Percentiles rank a stretch among this genome's conserved stretches.
Evolutionary conservation across 768 basidiomycete genomes (phyloP).

Genomic region (Phaeotremella fagi): DNA sequence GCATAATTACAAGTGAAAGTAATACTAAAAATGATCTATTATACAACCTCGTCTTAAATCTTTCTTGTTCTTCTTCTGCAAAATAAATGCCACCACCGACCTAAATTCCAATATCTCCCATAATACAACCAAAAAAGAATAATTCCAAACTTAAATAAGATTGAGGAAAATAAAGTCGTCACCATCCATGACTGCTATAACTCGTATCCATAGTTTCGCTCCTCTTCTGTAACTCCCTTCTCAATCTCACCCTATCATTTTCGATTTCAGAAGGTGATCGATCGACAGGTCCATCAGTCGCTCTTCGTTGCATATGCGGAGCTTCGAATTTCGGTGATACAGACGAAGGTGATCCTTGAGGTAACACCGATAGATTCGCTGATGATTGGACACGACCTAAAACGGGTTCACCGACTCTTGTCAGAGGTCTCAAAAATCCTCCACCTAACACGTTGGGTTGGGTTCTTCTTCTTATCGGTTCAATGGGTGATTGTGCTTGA

Average conservation of each 20-base stretch:
- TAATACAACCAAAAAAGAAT: too few relatives aligned
- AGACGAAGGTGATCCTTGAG: background rate
- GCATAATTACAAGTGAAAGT: too few relatives aligned
- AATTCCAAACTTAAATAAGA: too few relatives aligned
- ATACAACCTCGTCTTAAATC: too few relatives aligned
- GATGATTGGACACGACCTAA: constrained; percentile 20
- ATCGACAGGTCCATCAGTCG: constrained; percentile 24
- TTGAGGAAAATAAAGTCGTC: too few relatives aligned
- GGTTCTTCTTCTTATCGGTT: constrained; percentile 3
- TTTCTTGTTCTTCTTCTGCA: too few relatives aligned
- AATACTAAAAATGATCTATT: too few relatives aligned
- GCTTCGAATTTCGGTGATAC: constrained; percentile 12
- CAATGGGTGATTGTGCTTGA: constrained; percentile 1
- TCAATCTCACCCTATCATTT: constrained; percentile 17
- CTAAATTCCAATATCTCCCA: too few relatives aligned
- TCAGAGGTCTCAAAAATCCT: constrained; percentile 36
- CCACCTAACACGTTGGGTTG: constrained; percentile 29
- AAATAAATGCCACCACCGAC: too few relatives aligned
- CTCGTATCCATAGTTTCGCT: constrained; percentile 29
- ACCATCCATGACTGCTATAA: constrained; percentile 43
- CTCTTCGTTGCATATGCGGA: constrained; percentile 30
- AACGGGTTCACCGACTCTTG: constrained; percentile 18
- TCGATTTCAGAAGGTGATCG: constrained; percentile 1
- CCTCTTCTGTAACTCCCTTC: constrained; percentile 25
- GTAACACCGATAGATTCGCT: constrained; percentile 5